Conservation (phyloP, 176 grass and related monocot genomes). For the Eremochloa ophiuroides region DNA sequence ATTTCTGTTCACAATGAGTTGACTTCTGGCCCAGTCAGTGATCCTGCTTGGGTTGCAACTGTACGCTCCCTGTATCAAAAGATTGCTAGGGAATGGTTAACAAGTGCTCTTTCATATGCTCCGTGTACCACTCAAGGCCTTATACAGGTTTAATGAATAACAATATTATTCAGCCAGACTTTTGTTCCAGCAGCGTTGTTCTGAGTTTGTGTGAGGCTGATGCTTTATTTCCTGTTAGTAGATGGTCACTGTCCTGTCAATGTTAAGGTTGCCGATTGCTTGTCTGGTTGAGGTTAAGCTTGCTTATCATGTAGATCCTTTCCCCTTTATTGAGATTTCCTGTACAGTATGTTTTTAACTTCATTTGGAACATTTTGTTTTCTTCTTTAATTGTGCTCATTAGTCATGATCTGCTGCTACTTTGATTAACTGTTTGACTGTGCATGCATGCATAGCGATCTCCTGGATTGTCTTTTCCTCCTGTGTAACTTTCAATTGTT, state of each 20-base stretch:
- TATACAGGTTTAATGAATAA: slow-evolving; percentile 77
- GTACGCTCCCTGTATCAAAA: slow-evolving; percentile 93
- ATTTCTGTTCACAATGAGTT: slow-evolving; percentile 97
- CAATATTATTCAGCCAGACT: slow-evolving; percentile 8
- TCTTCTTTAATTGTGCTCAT: slow-evolving; percentile 3
- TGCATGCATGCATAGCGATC: not conserved
- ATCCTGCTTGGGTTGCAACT: slow-evolving; percentile 98
- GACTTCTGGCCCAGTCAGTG: slow-evolving; percentile 87
- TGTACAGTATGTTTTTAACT: slow-evolving; percentile 1
- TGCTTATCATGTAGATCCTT: slow-evolving; percentile 21
- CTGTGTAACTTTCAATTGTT: not conserved
- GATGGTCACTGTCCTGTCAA: slow-evolving; percentile 26
- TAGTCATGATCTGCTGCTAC: not conserved
- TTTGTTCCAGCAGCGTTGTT: slow-evolving; percentile 28
- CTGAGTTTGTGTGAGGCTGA: slow-evolving; percentile 13
- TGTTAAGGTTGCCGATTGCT: slow-evolving; percentile 30
- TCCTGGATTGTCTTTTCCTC: not conserved
- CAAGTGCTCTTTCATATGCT: slow-evolving; percentile 96
- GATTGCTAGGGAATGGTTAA: slow-evolving; percentile 95
- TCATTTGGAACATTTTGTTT: slow-evolving; percentile 1
- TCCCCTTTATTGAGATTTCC: slow-evolving; percentile 19
- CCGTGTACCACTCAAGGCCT: slow-evolving; percentile 97
- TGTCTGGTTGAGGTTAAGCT: slow-evolving; percentile 28
- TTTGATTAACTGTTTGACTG: not conserved
- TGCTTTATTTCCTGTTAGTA: slow-evolving; percentile 36